These are phyloP conservation scores for Colletotrichum brevisporum DNA, from an alignment of 2,329 filamentous ascomycete species.

Conservation along the genomic window DNA sequence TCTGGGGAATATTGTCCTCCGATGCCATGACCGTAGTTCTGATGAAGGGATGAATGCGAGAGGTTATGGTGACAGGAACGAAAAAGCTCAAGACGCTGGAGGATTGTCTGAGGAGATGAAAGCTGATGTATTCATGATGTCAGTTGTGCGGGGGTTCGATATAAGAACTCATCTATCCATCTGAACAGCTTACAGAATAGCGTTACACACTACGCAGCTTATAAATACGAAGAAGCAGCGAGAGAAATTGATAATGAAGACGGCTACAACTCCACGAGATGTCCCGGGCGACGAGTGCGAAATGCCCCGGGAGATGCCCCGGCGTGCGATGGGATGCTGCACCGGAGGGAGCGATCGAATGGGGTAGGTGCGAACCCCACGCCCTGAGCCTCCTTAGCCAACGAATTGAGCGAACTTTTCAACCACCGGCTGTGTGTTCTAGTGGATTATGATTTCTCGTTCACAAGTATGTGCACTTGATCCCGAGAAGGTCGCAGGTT, in stretches of 20 bases:
- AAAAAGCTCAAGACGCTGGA: neutral
- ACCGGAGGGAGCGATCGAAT: neutral
- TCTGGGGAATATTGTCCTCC: neutral
- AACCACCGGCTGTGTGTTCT: slow-evolving; percentile 33
- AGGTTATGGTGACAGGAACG: neutral
- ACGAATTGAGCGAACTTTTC: fast-evolving
- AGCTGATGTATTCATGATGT: neutral
- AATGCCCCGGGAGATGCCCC: neutral
- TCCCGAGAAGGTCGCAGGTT: slow-evolving; percentile 37
- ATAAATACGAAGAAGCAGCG: neutral
- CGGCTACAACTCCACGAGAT: neutral
- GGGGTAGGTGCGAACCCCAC: no score
- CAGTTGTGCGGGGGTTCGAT: neutral
- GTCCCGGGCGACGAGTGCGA: neutral
- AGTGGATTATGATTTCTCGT: slow-evolving; percentile 37
- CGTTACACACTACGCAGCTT: neutral
- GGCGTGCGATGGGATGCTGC: neutral
- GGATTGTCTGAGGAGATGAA: neutral
- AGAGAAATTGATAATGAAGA: neutral
- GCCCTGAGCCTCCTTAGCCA: neutral
- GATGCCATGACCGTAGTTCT: neutral
- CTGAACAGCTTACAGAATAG: neutral
- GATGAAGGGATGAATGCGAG: neutral
- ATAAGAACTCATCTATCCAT: neutral
- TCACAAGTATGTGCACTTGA: slow-evolving; percentile 33